Base-by-base conservation (phyloP, 1,139 yeast genomes). In the Wickerhamomyces sp. region DNA sequence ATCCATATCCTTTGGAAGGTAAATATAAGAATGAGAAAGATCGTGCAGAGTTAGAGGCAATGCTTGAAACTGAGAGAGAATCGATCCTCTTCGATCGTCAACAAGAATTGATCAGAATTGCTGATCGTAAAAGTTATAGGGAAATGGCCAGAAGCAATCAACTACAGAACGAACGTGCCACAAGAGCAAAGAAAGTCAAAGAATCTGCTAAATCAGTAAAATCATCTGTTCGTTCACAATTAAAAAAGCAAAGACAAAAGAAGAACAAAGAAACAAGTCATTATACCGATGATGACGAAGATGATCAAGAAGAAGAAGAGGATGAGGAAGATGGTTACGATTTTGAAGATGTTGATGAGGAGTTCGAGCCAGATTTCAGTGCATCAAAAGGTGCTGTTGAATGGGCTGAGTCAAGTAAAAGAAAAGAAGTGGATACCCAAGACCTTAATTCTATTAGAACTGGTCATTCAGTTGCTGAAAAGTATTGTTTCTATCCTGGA, bases 61-160 rank as follows among this genome's bases (percentile, higher is more conserved):
- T 93, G 81, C 95, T 93, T 49, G 99, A 94, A 72, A 79, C 93
- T 63, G 86, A 86, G 59, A 82, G 98, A 60, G 99, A 93, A 70
- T 83, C 87, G 56, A 79, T 89, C 48, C 76, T 93, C 50, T 94
- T 88, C 58, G 98, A 93, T 50, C 87, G 99, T 66, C 78, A 88
- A 7, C 96, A 90, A 65, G 95, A 88, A 56, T 80, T 89, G 81
- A 95, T 91, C 63, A 79, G 84, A 53, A 90, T 74, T 65, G 82
- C 85, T 47, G 98, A 93, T 67, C 79, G 88, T 63, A 78, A 78
- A 61, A 82, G 84, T 59, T 79, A 94, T 59, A 88, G 86, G 35
- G 84, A 88, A 60, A 83, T 98, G 67, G 84, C 89, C 56, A 75
- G 71, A 58, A 77, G 79, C 54, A 77, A 82, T 53, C 69, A 71